phyloP scores from a whole-genome alignment of 345 rosid genomes.

The Trapa bicornis region DNA sequence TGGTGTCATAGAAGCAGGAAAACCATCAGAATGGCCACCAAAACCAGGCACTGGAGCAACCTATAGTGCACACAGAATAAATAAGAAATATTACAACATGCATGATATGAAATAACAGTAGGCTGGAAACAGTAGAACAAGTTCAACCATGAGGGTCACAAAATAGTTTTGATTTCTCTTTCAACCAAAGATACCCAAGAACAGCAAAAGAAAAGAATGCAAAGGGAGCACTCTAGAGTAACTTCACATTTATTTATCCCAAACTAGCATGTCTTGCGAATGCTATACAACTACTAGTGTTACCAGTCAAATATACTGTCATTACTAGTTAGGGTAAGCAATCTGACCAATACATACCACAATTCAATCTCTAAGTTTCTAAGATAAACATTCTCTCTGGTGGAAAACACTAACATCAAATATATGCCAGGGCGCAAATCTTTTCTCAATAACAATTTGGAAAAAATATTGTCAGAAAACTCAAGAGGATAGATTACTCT shows the following conservation, averaged over 20 bases:
- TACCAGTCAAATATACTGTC: neutral
- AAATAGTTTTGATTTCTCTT: neutral
- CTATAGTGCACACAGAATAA: slow-evolving; percentile 3
- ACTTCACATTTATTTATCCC: neutral
- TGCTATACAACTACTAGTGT: no score
- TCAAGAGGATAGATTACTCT: slow-evolving; percentile 14
- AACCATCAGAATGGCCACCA: slow-evolving; percentile 41
- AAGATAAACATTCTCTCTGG: neutral
- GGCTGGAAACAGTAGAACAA: neutral
- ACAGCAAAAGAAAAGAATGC: no score
- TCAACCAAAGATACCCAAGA: neutral
- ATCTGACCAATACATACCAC: neutral
- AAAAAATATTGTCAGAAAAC: neutral
- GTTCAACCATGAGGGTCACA: neutral
- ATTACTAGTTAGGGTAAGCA: neutral
- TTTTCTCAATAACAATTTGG: neutral
- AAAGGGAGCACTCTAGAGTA: neutral
- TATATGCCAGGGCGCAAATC: neutral
- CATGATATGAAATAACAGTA: neutral
- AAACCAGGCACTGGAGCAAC: slow-evolving; percentile 31
- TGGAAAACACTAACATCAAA: neutral
- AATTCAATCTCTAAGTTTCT: neutral
- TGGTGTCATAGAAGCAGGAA: slow-evolving; percentile 26
- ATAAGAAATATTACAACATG: slow-evolving; percentile 3
- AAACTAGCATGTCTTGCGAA: no score